Percentiles rank a stretch among this genome's conserved stretches.
Conservation (phyloP, 1,284 basidiomycete genomes). For the Cerrena zonata region DNA sequence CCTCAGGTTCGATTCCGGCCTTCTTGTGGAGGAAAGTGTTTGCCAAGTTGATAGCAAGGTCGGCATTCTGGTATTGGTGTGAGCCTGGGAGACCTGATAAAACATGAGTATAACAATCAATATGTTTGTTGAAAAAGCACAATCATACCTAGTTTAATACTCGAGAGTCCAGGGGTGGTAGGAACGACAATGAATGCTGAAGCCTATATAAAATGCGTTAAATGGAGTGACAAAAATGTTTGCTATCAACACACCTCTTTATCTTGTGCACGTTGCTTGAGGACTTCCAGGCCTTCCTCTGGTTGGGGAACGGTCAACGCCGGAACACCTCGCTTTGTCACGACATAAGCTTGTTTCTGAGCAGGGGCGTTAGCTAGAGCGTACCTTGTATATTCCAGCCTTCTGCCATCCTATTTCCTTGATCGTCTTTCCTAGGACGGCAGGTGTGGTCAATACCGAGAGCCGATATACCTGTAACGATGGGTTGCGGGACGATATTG, state of each 20-base stretch:
- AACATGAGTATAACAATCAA: too few species aligned
- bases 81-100: constrained; percentile 77
- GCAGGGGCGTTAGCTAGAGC: constrained; percentile 2
- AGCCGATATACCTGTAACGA: constrained; percentile 85
- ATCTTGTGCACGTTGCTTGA: constrained; percentile 63
- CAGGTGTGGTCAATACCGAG: constrained; percentile 93
- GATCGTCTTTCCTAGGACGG: constrained; percentile 85
- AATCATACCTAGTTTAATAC: constrained; percentile 57
- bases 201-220: constrained; percentile 14
- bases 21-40: constrained; percentile 60
- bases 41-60: constrained; percentile 76
- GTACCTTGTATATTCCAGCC: constrained; percentile 91
- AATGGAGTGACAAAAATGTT: background rate
- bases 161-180: constrained; percentile 39
- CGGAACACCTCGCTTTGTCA: constrained; percentile 64
- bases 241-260: constrained; percentile 42
- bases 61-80: constrained; percentile 89
- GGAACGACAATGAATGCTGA: constrained; percentile 60
- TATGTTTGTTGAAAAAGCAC: too few species aligned
- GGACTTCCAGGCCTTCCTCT: constrained; percentile 58
- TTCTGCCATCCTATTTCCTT: constrained; percentile 93
- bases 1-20: constrained; percentile 19
- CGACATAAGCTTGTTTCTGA: background rate
- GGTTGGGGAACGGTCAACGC: constrained; percentile 83
- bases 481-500: constrained; percentile 87